These are phyloP conservation scores for Pichia sp. DNA, from an alignment of 1,139 yeast genomes.

Conservation along the genomic window DNA sequence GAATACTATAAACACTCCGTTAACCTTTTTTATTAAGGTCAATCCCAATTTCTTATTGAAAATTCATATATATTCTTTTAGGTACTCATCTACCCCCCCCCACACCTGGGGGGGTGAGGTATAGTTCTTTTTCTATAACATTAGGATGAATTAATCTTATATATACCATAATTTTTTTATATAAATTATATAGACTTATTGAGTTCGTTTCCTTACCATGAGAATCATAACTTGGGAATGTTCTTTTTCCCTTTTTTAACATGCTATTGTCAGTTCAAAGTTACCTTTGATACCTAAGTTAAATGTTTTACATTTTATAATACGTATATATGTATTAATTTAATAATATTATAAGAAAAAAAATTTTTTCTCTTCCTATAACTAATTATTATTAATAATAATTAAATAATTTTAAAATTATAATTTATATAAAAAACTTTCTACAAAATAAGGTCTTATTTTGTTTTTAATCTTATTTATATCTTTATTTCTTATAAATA, in stretches of 20 bases:
- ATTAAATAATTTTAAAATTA: too few relatives aligned
- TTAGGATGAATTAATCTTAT: conserved; percentile 4
- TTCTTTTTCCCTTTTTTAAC: conserved; percentile 1
- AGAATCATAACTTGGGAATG: conserved; percentile 4
- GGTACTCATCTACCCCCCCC: conserved; percentile 2
- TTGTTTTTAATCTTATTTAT: neutral
- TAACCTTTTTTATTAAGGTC: conserved; percentile 2
- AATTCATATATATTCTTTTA: conserved; percentile 5
- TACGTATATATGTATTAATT: neutral
- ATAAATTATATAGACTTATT: conserved; percentile 1
- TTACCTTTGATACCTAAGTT: conserved; percentile 7
- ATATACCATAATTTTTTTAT: neutral
- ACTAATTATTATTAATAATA: too few relatives aligned
- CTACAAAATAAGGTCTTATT: conserved; percentile 1
- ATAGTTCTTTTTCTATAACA: conserved; percentile 6
- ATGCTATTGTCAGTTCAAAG: conserved; percentile 5
- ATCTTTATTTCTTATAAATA: conserved; percentile 1
- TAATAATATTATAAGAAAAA: too few relatives aligned
- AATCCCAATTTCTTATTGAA: conserved; percentile 6
- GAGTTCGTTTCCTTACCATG: conserved; percentile 7
- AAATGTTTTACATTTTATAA: conserved; percentile 7
- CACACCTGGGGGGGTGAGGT: neutral
- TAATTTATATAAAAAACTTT: neutral
- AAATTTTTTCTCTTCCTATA: too few relatives aligned
- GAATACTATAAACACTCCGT: conserved; percentile 6